Evolutionary conservation across 2,329 filamentous ascomycete genomes (phyloP), one percentile per base, ranked within the genome.

Genomic region (Fusarium praegraminearum): DNA sequence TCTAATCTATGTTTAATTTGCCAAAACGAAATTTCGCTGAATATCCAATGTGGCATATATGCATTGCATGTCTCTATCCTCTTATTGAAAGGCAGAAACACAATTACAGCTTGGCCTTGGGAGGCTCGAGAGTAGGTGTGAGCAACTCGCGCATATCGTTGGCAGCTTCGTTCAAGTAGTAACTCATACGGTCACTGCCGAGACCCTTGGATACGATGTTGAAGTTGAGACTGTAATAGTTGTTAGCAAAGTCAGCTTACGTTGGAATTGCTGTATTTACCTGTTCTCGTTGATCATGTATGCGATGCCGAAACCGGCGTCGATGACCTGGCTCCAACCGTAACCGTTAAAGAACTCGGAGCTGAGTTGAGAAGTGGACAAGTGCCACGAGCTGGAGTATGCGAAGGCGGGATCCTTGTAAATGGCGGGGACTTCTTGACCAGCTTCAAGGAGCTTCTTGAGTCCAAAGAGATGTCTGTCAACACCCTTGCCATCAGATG

Each of bases 241-340:
- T 36, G 32, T 76, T 58, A 74, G 65, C 36, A 28, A 11, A n/a
- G 6, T 22, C 20, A 32, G 26, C 13, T 20, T 41, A 46, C 41
- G 18, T 32, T 26, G n/a, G 24, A 22, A 15, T 32, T 28, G 22
- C 7, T 41, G 33, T 44, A 76, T 84, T 80, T 78, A 93, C 91
- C 89, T 94, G 81, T 98, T 97, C 86, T 98, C 95, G 79, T 99
- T 99, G 80, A 99, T 98, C 96, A 99, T 99, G 80, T 99, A 99
- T 40, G 96, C 96, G 78, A 99, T 97, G 71, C 96, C 96, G 82
- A 96, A 99, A 32, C 96, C 96, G 65, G 91, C 93, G 77, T 98
- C 94, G 57, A 98, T 92, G 54, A 99, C 96, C 84, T 99, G 95
- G 78, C 92, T 96, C 96, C 96, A 99, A 46, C 96, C 96, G 81